Conservation (phyloP, 2,329 filamentous ascomycete genomes). For the Trichoderma sp. region DNA sequence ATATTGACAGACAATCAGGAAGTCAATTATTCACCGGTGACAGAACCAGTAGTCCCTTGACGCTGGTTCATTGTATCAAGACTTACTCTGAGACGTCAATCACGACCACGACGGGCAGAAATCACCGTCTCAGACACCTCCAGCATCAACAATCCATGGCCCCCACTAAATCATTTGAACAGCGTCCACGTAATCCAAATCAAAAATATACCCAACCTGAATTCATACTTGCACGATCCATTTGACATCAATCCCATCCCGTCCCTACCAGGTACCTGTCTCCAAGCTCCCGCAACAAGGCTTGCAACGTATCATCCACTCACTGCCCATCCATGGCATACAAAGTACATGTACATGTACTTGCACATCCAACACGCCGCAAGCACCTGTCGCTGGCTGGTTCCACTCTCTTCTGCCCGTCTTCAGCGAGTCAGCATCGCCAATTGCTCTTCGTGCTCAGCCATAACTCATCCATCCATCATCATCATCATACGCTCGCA, state of each 20-base stretch:
- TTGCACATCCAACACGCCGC: not conserved
- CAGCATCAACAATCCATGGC: not conserved
- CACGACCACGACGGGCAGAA: not conserved
- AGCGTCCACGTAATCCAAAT: not conserved
- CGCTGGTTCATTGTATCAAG: not conserved
- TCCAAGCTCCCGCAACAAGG: not conserved
- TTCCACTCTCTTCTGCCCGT: not conserved
- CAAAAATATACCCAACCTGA: not conserved
- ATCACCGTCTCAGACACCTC: not conserved
- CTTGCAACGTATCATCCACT: not conserved
- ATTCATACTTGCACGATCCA: not conserved
- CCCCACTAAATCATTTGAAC: no score
- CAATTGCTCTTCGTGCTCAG: not conserved
- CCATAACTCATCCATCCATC: not conserved
- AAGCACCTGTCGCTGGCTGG: not conserved
- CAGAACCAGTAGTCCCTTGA: not conserved
- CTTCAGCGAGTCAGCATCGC: slow-evolving; percentile 7
- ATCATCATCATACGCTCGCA: not conserved
- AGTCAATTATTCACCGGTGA: not conserved
- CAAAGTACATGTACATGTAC: not conserved
- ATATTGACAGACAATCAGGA: not conserved
- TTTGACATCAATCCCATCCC: not conserved
- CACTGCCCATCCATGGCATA: not conserved
- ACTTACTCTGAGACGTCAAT: not conserved
- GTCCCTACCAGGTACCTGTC: not conserved